Conservation (phyloP, 1,284 basidiomycete genomes). For the Malassezia sympodialis region DNA sequence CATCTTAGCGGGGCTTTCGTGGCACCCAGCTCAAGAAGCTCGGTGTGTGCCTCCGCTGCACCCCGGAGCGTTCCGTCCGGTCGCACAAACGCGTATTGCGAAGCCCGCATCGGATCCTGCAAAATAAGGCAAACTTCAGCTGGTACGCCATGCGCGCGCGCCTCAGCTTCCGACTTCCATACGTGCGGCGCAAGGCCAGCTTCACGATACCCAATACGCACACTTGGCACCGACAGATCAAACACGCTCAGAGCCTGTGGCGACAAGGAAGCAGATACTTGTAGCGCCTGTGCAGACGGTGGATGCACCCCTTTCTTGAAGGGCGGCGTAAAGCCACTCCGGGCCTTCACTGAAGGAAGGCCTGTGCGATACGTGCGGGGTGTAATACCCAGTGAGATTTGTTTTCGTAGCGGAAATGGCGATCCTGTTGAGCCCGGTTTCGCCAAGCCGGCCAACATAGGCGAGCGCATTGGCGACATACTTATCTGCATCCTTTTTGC, state of each 20-base stretch:
- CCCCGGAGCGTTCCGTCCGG: slow-evolving; percentile 14
- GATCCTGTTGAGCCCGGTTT: not conserved
- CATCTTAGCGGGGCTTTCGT: slow-evolving; percentile 61
- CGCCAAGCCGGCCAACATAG: not conserved
- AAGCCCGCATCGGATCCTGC: slow-evolving; percentile 19
- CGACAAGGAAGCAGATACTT: not conserved
- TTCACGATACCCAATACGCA: slow-evolving; percentile 4
- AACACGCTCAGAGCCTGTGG: not conserved
- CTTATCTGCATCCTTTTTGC: not conserved
- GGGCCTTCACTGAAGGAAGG: slow-evolving; percentile 8
- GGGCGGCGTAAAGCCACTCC: slow-evolving; percentile 26
- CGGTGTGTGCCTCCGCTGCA: slow-evolving; percentile 21
- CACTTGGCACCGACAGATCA: not conserved
- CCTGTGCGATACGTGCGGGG: slow-evolving; percentile 19
- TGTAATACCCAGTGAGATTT: slow-evolving; percentile 23
- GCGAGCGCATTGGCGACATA: not conserved
- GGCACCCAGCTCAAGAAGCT: slow-evolving; percentile 24
- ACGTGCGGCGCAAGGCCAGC: slow-evolving; percentile 19
- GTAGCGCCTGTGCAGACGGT: not conserved
- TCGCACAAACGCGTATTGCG: slow-evolving; percentile 27
- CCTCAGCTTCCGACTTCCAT: slow-evolving; percentile 12
- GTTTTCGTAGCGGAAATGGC: slow-evolving; percentile 20
- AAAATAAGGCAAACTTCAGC: slow-evolving; percentile 31
- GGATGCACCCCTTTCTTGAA: slow-evolving; percentile 21
- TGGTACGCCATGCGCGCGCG: slow-evolving; percentile 26